Base-by-base conservation (phyloP, 2,329 filamentous ascomycete genomes). In the Ascochyta pisi region DNA sequence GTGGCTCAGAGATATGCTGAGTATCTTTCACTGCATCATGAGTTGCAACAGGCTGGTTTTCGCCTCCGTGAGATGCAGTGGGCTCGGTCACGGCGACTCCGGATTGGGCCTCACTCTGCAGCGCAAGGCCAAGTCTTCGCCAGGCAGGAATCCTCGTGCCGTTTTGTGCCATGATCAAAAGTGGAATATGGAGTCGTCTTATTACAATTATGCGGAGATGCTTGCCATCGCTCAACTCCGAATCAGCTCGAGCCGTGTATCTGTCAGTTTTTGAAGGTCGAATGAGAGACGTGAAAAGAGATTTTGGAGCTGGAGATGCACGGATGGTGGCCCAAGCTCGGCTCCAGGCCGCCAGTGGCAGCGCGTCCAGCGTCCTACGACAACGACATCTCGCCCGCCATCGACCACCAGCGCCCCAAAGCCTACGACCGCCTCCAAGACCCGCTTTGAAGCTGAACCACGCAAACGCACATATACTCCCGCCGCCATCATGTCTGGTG, bases 81-180 rank as follows among this genome's bases (percentile, higher is more conserved):
- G 53, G 19, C 15, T 63, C 64, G 63, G 65, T 50, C 13, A 62
- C 63, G 67, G 69, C 51, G 64, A 66, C 66, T 66, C 64, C 64
- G 64, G 70, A 62, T 65, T 70, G 67, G 51, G 80, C 78, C 41
- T 80, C 78, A 67, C 80, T 81, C 71, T 86, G 87, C 64, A 85
- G 76, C 75, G 86, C 86, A 58, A 86, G 76, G 33, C 84, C 84
- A 51, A 86, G 74, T 67, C 82, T 78, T 70, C 86, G 86, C 84
- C 84, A 87, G 57, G 85, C 84, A 29, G 85, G 84, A 47, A 75
- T 59, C 52, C 63, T 64, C 46, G 35, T 47, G 16, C 46, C 59
- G 40, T 58, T 43, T 57, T 63, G 59, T 51, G 61, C 64, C 71
- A 75, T 74, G 57, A 50, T 68, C 59, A 58, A 50, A 74, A 64